Evolutionary conservation across 225 moss, liverwort and hornwort species (phyloP).

Genomic region (Physcomitrellopsis africana): DNA sequence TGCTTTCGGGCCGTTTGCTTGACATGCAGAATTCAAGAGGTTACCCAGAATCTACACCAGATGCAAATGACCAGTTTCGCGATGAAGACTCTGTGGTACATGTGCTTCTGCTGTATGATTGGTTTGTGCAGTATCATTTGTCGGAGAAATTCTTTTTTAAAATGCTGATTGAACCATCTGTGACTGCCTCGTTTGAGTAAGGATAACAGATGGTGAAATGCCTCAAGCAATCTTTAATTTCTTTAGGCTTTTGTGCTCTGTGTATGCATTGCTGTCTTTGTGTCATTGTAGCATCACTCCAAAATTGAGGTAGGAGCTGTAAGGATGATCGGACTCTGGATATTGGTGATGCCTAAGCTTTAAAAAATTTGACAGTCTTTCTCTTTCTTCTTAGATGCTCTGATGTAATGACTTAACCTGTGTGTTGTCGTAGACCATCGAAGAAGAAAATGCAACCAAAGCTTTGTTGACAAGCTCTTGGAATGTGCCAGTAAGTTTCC

Average conservation of each 20-base stretch:
- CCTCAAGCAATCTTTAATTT: not conserved
- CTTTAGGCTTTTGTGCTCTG: not conserved
- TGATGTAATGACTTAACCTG: constrained; percentile 21
- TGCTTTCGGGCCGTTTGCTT: constrained; percentile 47
- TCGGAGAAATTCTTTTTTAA: not conserved
- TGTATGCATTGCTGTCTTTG: not conserved
- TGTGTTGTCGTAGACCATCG: constrained; percentile 31
- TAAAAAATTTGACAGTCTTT: not conserved
- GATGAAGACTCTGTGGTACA: constrained; percentile 31
- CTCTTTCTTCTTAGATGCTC: not conserved
- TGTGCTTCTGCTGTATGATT: not conserved
- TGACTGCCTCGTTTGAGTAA: not conserved
- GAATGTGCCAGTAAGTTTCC: constrained; percentile 53
- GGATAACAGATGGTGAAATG: not conserved
- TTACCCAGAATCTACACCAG: constrained; percentile 21
- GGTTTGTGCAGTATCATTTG: not conserved
- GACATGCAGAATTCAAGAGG: constrained; percentile 41
- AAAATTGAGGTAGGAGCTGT: not conserved
- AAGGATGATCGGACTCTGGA: not conserved
- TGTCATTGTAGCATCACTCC: not conserved
- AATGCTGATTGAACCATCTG: not conserved
- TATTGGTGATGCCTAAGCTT: not conserved
- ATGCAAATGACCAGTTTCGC: constrained; percentile 21
- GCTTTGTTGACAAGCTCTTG: constrained; percentile 20
- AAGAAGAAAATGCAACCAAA: constrained; percentile 28